Percentiles rank a stretch among this genome's conserved stretches.
Conservation (phyloP, 2,329 filamentous ascomycete species). For the Botrytis aclada region DNA sequence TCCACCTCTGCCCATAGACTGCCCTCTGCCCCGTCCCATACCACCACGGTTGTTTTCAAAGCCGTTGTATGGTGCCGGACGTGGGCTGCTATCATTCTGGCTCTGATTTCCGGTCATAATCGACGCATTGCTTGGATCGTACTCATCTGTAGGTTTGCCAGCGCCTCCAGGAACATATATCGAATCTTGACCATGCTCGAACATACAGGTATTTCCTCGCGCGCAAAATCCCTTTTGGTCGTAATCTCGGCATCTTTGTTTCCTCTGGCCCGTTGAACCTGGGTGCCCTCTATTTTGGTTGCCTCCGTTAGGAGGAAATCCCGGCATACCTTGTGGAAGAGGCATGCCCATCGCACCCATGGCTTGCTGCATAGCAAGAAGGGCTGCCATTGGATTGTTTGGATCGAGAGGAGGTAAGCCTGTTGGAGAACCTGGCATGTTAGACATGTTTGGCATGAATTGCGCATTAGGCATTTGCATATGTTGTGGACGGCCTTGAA, state of each 20-base stretch:
- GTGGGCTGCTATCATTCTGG: conserved; percentile 21
- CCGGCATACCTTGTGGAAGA: conserved; percentile 43
- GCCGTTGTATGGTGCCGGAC: neutral
- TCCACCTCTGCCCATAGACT: conserved; percentile 31
- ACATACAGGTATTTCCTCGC: conserved; percentile 63
- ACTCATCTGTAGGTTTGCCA: conserved; percentile 43
- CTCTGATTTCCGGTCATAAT: conserved; percentile 37
- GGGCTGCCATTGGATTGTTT: conserved; percentile 58
- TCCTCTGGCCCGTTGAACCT: conserved; percentile 27
- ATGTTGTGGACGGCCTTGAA: conserved; percentile 26
- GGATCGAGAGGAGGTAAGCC: conserved; percentile 53
- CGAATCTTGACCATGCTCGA: conserved; percentile 62
- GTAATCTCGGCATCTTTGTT: conserved; percentile 62
- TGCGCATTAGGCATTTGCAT: conserved; percentile 27
- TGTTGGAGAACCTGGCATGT: conserved; percentile 32
- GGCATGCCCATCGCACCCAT: conserved; percentile 47
- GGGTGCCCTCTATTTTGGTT: conserved; percentile 3
- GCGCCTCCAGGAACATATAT: conserved; percentile 39
- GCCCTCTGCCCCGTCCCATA: conserved; percentile 38
- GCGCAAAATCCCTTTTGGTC: conserved; percentile 71
- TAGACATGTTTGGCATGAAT: conserved; percentile 22
- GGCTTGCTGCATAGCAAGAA: conserved; percentile 55
- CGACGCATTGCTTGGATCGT: conserved; percentile 56
- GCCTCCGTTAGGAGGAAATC: conserved; percentile 32
- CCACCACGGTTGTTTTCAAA: conserved; percentile 26